phyloP scores from a whole-genome alignment of 208 protist species.

The Crithidia sp. region DNA sequence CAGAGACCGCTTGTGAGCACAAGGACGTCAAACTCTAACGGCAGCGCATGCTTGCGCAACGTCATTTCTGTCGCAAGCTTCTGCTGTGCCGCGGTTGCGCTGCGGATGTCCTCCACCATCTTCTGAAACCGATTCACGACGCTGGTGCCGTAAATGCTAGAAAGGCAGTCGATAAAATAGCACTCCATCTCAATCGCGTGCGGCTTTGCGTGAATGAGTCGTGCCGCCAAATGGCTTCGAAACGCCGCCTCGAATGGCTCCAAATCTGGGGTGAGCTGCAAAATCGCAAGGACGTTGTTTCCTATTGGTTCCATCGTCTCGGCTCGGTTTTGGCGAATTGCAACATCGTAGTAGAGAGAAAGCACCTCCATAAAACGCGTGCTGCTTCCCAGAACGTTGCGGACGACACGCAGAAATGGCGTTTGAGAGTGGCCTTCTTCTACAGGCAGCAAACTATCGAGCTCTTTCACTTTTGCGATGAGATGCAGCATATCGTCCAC shows the following conservation, averaged over 20 bases:
- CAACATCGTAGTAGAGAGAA: slow-evolving; percentile 60
- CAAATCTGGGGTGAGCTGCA: slow-evolving; percentile 60
- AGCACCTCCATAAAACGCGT: slow-evolving; percentile 56
- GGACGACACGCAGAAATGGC: slow-evolving; percentile 35
- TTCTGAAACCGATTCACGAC: slow-evolving; percentile 66
- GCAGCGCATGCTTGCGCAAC: slow-evolving; percentile 33
- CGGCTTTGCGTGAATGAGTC: slow-evolving; percentile 62
- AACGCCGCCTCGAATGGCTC: slow-evolving; percentile 73
- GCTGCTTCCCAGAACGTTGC: slow-evolving; percentile 43
- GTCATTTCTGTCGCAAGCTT: slow-evolving; percentile 35
- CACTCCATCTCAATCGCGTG: slow-evolving; percentile 48
- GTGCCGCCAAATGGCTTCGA: slow-evolving; percentile 53
- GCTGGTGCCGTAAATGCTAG: slow-evolving; percentile 49
- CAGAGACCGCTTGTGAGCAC: slow-evolving; percentile 75
- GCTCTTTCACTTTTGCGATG: slow-evolving; percentile 25
- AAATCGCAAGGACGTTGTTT: slow-evolving; percentile 48
- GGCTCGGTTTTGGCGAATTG: slow-evolving; percentile 35
- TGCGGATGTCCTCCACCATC: slow-evolving; percentile 72
- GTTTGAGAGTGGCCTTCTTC: slow-evolving; percentile 19
- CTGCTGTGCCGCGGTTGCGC: slow-evolving; percentile 23
- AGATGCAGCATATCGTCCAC: slow-evolving; percentile 35
- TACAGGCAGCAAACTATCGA: slow-evolving; percentile 19
- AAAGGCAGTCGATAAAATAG: slow-evolving; percentile 56
- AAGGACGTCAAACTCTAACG: slow-evolving; percentile 59
- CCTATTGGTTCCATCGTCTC: slow-evolving; percentile 30